Percentiles rank a stretch among this genome's conserved stretches.
These are phyloP conservation scores for Calonectria multiphialidica DNA, from an alignment of 2,329 filamentous ascomycete genomes.

Conservation along the genomic window DNA sequence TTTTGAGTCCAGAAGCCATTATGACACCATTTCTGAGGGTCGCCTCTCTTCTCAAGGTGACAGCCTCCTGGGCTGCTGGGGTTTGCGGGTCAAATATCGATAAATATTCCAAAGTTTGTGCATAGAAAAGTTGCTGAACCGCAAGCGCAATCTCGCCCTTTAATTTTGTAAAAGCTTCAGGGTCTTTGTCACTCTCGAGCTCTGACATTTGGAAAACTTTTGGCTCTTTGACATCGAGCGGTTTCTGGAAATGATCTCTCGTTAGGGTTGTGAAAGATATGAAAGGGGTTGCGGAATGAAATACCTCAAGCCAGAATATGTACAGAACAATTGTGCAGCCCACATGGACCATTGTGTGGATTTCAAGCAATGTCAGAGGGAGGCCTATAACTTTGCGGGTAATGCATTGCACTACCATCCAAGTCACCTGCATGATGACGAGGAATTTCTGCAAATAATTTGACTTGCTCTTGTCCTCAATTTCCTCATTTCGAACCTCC, in stretches of 20 bases:
- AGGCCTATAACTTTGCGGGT: conserved; percentile 46
- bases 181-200: not conserved
- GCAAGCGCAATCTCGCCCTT: conserved; percentile 19
- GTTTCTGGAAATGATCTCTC: conserved; percentile 25
- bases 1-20: not conserved
- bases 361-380: conserved; percentile 52
- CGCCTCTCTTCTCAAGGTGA: not conserved
- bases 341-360: conserved; percentile 43
- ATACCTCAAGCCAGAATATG: conserved; percentile 33
- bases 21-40: not conserved
- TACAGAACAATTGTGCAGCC: conserved; percentile 34
- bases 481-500: conserved; percentile 25
- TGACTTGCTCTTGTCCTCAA: conserved; percentile 53
- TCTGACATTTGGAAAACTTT: not conserved
- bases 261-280: not conserved
- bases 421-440: conserved; percentile 52
- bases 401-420: conserved; percentile 52
- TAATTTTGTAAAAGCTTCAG: not conserved
- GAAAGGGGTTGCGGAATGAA: no score
- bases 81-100: not conserved
- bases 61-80: no score
- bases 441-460: conserved; percentile 50
- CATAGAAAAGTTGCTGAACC: conserved; percentile 22
- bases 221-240: conserved; percentile 29
- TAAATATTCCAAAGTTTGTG: not conserved